phyloP scores from a whole-genome alignment of 1,284 basidiomycete species.

The Peniophora sp. region DNA sequence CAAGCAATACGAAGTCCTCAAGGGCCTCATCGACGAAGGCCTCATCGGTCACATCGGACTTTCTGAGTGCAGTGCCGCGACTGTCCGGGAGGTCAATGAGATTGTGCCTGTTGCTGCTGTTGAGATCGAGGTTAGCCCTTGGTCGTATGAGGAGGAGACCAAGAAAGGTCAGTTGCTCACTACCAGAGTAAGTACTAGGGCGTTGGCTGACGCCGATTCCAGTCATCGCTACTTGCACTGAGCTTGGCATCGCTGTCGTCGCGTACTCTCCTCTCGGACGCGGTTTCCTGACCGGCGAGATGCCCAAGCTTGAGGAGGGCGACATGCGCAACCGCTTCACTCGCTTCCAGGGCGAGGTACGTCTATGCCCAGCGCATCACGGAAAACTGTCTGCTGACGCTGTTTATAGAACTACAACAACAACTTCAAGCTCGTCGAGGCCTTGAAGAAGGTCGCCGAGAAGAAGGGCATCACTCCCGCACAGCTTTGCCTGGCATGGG shows the following conservation, averaged over 20 bases:
- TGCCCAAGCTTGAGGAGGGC: constrained; percentile 32
- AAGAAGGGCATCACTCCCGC: constrained; percentile 43
- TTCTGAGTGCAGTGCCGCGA: constrained; percentile 29
- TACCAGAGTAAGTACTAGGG: neutral
- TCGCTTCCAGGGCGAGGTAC: constrained; percentile 26
- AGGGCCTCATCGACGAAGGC: constrained; percentile 18
- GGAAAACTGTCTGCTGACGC: neutral
- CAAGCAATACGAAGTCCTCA: constrained; percentile 12
- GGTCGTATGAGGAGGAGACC: constrained; percentile 38
- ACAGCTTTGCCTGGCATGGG: constrained; percentile 60
- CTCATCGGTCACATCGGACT: constrained; percentile 30
- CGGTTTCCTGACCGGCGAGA: constrained; percentile 45
- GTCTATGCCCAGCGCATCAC: neutral
- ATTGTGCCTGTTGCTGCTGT: constrained; percentile 36
- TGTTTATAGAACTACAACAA: constrained; percentile 34
- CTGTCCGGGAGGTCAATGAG: constrained; percentile 31
- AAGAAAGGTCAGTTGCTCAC: constrained; percentile 21
- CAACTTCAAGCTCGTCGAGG: constrained; percentile 51
- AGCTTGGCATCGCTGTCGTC: constrained; percentile 40
- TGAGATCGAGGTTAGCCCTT: constrained; percentile 47
- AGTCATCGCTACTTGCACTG: constrained; percentile 30
- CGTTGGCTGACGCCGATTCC: constrained; percentile 20
- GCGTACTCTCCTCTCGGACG: constrained; percentile 52
- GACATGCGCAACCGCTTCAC: too few species aligned
- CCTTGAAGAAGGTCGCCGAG: constrained; percentile 34